phyloP scores from a whole-genome alignment of 2,329 filamentous ascomycete genomes.

The Fusarium mangiferae region DNA sequence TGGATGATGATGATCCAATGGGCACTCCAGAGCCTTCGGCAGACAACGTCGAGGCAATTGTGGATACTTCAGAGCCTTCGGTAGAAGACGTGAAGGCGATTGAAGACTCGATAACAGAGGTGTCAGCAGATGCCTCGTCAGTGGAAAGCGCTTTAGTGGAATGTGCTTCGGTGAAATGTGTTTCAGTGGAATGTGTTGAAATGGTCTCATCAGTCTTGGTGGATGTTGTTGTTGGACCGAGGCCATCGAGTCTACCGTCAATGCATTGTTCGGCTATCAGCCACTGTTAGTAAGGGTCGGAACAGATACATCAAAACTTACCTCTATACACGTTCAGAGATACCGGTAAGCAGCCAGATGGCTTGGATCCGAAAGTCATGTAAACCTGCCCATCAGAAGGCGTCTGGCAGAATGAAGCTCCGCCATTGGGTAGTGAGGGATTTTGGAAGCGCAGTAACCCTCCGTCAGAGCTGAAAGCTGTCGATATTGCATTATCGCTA shows the following conservation, averaged over 20 bases:
- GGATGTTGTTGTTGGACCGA: background rate
- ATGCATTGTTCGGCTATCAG: background rate
- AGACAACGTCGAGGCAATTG: background rate
- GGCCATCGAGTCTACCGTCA: background rate
- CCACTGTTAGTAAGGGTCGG: background rate
- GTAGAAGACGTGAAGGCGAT: background rate
- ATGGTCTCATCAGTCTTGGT: background rate
- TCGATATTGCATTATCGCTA: background rate
- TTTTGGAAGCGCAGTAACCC: background rate
- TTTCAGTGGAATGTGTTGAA: background rate
- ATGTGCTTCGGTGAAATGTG: background rate
- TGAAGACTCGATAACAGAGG: too few species aligned
- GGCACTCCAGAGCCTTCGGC: background rate
- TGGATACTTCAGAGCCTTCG: background rate
- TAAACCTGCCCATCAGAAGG: background rate
- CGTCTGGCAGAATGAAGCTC: conserved; percentile 1
- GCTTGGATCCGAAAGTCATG: background rate
- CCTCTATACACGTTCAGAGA: background rate
- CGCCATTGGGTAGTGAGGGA: background rate
- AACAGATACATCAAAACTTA: fast-evolving
- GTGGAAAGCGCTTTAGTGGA: background rate
- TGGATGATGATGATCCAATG: background rate
- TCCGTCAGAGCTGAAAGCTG: background rate
- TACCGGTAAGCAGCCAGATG: background rate
- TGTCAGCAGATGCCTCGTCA: background rate